Evolutionary conservation across 495 filamentous ascomycete genomes (phyloP).

Genomic region (Thozetella sp.): DNA sequence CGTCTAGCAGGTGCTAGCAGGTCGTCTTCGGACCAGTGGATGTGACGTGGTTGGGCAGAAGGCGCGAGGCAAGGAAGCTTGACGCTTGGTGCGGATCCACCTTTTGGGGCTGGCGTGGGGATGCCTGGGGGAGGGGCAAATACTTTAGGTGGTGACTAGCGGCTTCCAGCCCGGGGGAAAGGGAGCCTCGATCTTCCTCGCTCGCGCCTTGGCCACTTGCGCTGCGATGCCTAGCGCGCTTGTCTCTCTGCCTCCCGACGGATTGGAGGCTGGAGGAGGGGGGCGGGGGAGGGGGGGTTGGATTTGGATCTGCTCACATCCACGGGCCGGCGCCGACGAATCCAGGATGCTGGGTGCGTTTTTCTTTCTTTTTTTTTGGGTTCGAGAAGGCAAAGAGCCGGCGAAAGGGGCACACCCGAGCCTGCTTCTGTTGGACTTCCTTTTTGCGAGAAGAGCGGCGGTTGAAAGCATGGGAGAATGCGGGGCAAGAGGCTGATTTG

Average conservation of each 20-base stretch:
- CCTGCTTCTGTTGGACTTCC: background rate
- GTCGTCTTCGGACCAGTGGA: slow-evolving; percentile 41
- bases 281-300: too few species aligned
- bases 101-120: background rate
- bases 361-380: too few species aligned
- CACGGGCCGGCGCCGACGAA: too few species aligned
- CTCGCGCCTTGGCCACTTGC: too few species aligned
- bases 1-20: slow-evolving; percentile 11
- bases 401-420: background rate
- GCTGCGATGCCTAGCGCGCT: too few species aligned
- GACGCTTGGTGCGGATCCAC: background rate
- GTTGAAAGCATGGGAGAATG: background rate
- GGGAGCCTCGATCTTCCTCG: too few species aligned
- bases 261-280: background rate
- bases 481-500: background rate
- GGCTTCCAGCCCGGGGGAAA: background rate
- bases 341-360: too few species aligned
- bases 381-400: background rate
- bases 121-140: background rate
- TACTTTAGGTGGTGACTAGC: too few species aligned
- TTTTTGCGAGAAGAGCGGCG: background rate
- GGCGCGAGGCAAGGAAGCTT: background rate
- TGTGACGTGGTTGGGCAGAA: slow-evolving; percentile 34
- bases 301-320: too few species aligned
- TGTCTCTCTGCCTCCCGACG: background rate